These are phyloP conservation scores for Pelargonium australe DNA, from an alignment of 441 rosid species.

Conservation along the genomic window DNA sequence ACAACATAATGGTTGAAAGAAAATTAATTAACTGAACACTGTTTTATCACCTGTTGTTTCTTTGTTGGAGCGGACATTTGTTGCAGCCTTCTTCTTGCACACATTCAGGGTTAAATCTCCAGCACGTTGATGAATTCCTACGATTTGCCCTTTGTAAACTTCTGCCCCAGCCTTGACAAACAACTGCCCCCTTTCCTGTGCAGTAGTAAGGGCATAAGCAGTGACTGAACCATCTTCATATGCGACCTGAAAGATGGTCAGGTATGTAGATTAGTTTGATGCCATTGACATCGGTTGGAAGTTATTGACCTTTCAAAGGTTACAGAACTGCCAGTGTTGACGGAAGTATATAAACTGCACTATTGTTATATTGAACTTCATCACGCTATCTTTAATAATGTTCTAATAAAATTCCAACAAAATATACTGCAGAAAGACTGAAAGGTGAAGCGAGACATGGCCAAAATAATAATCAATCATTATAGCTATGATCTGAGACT, in stretches of 20 bases:
- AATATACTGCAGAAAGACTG: neutral
- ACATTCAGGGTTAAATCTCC: slow-evolving; percentile 84
- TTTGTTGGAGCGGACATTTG: slow-evolving; percentile 86
- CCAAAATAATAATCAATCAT: neutral
- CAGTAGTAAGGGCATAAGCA: slow-evolving; percentile 75
- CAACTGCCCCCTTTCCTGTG: slow-evolving; percentile 94
- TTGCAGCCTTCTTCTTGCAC: slow-evolving; percentile 96
- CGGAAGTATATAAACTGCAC: neutral
- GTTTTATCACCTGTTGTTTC: slow-evolving; percentile 58
- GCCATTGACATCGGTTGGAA: slow-evolving; percentile 1
- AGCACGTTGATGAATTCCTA: slow-evolving; percentile 89
- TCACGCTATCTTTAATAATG: too few species aligned
- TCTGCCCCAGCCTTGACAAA: slow-evolving; percentile 74
- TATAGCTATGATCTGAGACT: slow-evolving; percentile 1
- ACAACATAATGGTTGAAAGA: neutral
- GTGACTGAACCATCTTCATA: slow-evolving; percentile 79
- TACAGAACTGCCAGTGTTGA: neutral
- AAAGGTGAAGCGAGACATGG: neutral
- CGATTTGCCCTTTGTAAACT: slow-evolving; percentile 86
- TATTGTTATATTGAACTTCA: neutral
- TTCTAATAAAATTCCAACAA: neutral
- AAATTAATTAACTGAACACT: slow-evolving; percentile 7
- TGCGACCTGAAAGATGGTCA: slow-evolving; percentile 61
- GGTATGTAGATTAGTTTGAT: slow-evolving; percentile 10
- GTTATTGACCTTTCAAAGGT: slow-evolving; percentile 1